A percentile compares a stretch with the other conserved stretches of the same genome.
Conservation (phyloP, 441 rosid species). For the Gossypium schwendimanii region DNA sequence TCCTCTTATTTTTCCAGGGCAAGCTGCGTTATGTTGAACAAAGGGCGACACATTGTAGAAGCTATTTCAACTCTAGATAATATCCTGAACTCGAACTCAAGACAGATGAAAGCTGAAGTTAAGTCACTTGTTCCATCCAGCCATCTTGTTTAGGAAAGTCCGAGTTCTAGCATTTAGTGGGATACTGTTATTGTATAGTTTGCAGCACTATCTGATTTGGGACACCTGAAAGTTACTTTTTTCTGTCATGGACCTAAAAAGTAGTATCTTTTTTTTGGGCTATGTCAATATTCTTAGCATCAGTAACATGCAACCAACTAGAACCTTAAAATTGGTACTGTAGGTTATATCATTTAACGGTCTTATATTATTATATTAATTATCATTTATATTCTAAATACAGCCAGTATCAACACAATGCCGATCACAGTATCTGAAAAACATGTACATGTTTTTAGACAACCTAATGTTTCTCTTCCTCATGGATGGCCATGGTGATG, state of each 20-base stretch:
- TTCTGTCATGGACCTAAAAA: not conserved
- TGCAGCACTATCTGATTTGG: not conserved
- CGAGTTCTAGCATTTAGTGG: not conserved
- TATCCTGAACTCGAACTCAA: conserved; percentile 34
- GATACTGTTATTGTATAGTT: not conserved
- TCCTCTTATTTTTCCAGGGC: conserved; percentile 26
- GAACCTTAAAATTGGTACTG: not conserved
- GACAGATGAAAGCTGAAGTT: conserved; percentile 24
- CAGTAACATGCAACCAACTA: not conserved
- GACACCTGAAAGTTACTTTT: not conserved
- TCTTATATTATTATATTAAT: not conserved
- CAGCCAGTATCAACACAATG: conserved; percentile 8
- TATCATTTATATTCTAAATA: not conserved
- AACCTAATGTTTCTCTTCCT: not conserved
- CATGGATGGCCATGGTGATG: not conserved
- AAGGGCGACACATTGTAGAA: conserved; percentile 48
- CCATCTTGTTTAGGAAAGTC: conserved; percentile 20
- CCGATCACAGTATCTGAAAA: not conserved
- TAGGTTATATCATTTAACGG: not conserved
- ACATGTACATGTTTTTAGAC: not conserved
- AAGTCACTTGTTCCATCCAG: conserved; percentile 28
- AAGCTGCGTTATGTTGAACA: conserved; percentile 64
- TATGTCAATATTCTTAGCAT: not conserved
- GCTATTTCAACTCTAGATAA: conserved; percentile 54
- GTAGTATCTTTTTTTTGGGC: not conserved